Base-by-base conservation (phyloP, 495 filamentous ascomycete genomes). In the Podospora appendiculata region DNA sequence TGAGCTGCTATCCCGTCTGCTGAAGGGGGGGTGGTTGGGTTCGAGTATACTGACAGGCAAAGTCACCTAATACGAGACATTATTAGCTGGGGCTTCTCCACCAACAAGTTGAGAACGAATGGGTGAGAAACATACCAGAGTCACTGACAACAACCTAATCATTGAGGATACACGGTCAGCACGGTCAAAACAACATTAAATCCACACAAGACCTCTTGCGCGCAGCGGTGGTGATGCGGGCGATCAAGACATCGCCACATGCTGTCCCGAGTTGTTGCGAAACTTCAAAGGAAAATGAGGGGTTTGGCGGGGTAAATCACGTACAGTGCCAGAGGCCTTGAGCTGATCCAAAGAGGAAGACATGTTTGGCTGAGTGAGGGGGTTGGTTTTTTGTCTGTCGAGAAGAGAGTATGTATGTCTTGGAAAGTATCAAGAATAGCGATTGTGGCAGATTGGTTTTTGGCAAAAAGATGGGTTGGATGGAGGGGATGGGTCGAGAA, bases 281-380 rank as follows among this genome's bases (percentile, higher is more conserved):
- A 25, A 5, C 25, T 25, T 25, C 5, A 25, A 25, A 25, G 25
- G 25, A 25, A 42, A 54, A 51, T 50, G 57, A 64, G 55, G 54
- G 56, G 61, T 62, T 60, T 68, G 66, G 66, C 61, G 70, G 72
- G 71, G 73, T 70, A 69, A 62, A 12, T 32, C 49, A 86, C 89
- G 69, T 79, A 94, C 89, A 59, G 93, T 98, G 82, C 93, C 94
- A 66, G 87, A 75, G 72, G 87, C 84, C 79, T 98, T 98, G 63
- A 98, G 81, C 77, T 97, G 90, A 62, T 97, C 93, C 55, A 98
- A 84, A 74, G 92, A 89, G 72, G 67, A 85, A 64, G 87, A 69
- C 89, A 95, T 95, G 57, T 62, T 85, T 69, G 44, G 42, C 16
- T 35, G 53, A 43, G 45, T 16, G 19, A 45, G 51, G 48, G 41